phyloP scores from a whole-genome alignment of 345 rosid genomes.

The Triadica sebifera region DNA sequence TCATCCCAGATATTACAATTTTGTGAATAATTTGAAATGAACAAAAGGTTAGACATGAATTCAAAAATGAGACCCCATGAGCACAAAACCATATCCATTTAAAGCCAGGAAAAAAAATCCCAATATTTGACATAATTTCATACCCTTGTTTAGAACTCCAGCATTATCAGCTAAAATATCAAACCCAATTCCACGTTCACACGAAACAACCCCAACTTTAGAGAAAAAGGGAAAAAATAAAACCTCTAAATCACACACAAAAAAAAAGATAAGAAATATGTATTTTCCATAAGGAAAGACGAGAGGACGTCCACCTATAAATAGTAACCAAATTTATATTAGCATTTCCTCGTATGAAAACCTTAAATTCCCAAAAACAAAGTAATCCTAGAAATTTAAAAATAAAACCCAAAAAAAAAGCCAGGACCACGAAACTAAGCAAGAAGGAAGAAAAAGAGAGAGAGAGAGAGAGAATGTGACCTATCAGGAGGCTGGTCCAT shows the following conservation, averaged over 20 bases:
- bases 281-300: not conserved
- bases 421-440: no score
- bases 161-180: constrained; percentile 15
- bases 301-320: constrained; percentile 22
- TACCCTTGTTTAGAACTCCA: not conserved
- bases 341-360: not conserved
- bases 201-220: not conserved
- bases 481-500: constrained; percentile 29
- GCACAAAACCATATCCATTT: constrained; percentile 16
- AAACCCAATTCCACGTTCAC: constrained; percentile 18
- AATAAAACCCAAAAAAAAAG: no score
- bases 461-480: constrained; percentile 13
- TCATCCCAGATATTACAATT: constrained; percentile 11
- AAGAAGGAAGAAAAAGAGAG: not conserved
- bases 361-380: constrained; percentile 6
- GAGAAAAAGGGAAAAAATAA: not conserved
- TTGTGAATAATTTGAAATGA: not conserved
- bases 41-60: not conserved
- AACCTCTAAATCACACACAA: not conserved
- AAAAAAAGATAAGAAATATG: not conserved
- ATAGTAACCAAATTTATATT: not conserved
- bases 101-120: constrained; percentile 16
- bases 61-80: not conserved
- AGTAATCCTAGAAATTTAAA: not conserved
- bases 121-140: not conserved